Conservation (phyloP, 2,329 filamentous ascomycete genomes). For the Ascochyta lentis region DNA sequence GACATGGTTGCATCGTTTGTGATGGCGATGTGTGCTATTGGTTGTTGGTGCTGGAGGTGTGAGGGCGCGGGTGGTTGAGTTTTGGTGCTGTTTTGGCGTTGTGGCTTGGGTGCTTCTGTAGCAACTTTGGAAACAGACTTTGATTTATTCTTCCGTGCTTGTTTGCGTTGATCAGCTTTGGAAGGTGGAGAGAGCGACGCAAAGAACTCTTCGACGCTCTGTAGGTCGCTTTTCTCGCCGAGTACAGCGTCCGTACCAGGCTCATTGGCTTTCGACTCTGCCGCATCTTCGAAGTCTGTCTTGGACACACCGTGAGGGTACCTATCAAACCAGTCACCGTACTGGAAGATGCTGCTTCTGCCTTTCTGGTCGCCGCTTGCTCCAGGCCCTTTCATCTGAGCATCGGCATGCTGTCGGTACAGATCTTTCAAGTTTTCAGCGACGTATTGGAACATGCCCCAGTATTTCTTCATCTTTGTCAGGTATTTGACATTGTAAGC, state of each 20-base stretch:
- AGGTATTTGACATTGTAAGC: slow-evolving; percentile 89
- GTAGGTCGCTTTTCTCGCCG: slow-evolving; percentile 86
- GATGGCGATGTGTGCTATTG: slow-evolving; percentile 12
- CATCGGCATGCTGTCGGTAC: slow-evolving; percentile 84
- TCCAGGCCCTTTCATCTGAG: slow-evolving; percentile 70
- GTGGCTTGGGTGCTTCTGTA: slow-evolving; percentile 31
- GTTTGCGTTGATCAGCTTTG: slow-evolving; percentile 58
- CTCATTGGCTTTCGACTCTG: slow-evolving; percentile 71
- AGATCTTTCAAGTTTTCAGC: slow-evolving; percentile 89
- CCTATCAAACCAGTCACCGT: slow-evolving; percentile 95
- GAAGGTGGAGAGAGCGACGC: slow-evolving; percentile 74
- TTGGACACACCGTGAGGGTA: slow-evolving; percentile 92
- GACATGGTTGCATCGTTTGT: slow-evolving; percentile 33
- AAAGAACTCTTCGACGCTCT: slow-evolving; percentile 94
- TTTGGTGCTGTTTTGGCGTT: slow-evolving; percentile 27
- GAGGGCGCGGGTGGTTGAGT: slow-evolving; percentile 32
- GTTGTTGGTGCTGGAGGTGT: slow-evolving; percentile 38
- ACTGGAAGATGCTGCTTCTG: slow-evolving; percentile 77
- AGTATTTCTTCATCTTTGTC: slow-evolving; percentile 94
- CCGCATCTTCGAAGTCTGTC: slow-evolving; percentile 81
- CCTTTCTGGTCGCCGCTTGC: slow-evolving; percentile 39
- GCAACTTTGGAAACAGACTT: slow-evolving; percentile 43
- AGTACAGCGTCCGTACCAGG: slow-evolving; percentile 86
- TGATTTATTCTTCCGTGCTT: slow-evolving; percentile 54
- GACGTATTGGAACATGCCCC: slow-evolving; percentile 99